These are phyloP conservation scores for Hirschioporus abietinus DNA, from an alignment of 768 basidiomycete species.

Conservation along the genomic window DNA sequence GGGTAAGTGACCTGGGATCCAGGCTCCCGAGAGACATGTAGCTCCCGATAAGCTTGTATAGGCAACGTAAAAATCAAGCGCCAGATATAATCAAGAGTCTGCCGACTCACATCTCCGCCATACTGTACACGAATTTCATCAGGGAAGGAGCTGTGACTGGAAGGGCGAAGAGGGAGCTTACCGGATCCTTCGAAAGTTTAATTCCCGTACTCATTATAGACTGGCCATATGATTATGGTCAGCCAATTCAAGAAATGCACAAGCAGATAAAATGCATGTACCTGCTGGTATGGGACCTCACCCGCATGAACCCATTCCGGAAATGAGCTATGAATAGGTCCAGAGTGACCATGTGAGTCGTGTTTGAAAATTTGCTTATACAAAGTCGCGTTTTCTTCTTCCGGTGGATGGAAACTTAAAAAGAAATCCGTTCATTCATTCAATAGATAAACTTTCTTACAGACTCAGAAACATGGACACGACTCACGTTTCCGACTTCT, in stretches of 20 bases:
- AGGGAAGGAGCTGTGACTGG: background rate
- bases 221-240: background rate
- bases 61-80: background rate
- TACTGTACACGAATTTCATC: background rate
- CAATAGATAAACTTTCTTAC: background rate
- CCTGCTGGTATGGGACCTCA: background rate
- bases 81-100: background rate
- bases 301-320: background rate
- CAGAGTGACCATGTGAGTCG: background rate
- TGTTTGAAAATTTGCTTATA: background rate
- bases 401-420: background rate
- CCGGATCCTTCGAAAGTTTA: background rate
- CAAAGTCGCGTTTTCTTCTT: background rate
- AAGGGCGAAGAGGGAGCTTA: background rate
- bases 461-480: too few relatives aligned
- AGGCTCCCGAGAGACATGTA: slow-evolving; percentile 10
- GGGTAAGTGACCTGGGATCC: slow-evolving; percentile 17
- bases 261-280: background rate
- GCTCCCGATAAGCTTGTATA: background rate
- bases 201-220: background rate
- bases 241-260: background rate
- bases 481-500: slow-evolving; percentile 10
- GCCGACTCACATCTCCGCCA: background rate
- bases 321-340: background rate
- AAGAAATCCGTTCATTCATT: background rate